phyloP scores from a whole-genome alignment of 495 filamentous ascomycete genomes.

The Lasiosphaeris hirsuta region DNA sequence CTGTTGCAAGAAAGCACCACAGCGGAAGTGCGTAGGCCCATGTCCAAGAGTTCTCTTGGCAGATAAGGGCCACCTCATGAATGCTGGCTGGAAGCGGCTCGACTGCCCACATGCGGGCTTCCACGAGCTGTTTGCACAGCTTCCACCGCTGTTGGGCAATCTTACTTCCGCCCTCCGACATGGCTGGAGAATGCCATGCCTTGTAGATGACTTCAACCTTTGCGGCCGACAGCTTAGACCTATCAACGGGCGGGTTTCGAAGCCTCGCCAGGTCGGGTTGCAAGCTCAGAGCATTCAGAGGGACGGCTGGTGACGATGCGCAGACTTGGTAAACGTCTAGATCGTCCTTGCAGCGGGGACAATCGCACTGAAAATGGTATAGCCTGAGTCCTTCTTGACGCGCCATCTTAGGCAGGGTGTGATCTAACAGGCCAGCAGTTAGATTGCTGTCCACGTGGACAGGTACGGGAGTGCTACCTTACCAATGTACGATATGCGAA shows the following conservation, averaged over 20 bases:
- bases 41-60: slow-evolving; percentile 16
- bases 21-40: slow-evolving; percentile 33
- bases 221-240: slow-evolving; percentile 14
- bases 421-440: slow-evolving; percentile 25
- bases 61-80: slow-evolving; percentile 1
- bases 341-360: slow-evolving; percentile 39
- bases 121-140: slow-evolving; percentile 34
- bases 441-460: neutral
- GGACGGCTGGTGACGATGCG: slow-evolving; percentile 30
- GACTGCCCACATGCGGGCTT: slow-evolving; percentile 37
- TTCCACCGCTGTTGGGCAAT: slow-evolving; percentile 30
- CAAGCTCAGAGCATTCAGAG: slow-evolving; percentile 35
- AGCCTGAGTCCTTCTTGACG: slow-evolving; percentile 34
- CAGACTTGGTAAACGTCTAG: slow-evolving; percentile 45
- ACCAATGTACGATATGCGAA: slow-evolving; percentile 52
- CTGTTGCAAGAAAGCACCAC: slow-evolving; percentile 35
- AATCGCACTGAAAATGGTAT: slow-evolving; percentile 45
- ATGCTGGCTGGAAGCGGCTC: slow-evolving; percentile 31
- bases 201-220: slow-evolving; percentile 25
- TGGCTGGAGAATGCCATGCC: slow-evolving; percentile 11
- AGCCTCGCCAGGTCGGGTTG: slow-evolving; percentile 24
- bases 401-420: slow-evolving; percentile 26
- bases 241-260: slow-evolving; percentile 23
- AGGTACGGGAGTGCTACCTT: slow-evolving; percentile 10
- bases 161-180: slow-evolving; percentile 6